Conservation (phyloP, 2,329 filamentous ascomycete species). For the Colletotrichum shisoi region DNA sequence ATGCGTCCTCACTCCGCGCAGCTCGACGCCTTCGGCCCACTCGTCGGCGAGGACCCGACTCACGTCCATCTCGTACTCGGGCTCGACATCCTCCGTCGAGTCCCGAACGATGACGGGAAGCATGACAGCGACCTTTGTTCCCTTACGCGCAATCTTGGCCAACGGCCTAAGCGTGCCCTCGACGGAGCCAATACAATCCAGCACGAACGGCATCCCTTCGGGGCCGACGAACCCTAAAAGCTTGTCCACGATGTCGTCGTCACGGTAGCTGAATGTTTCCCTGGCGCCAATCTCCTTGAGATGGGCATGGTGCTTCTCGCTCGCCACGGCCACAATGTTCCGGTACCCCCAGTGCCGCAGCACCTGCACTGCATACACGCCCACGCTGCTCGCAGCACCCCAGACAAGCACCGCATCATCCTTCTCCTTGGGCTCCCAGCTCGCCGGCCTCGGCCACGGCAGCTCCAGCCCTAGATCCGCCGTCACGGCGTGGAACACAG, state of each 20-base stretch:
- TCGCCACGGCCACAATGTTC: slow-evolving; percentile 58
- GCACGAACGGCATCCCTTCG: slow-evolving; percentile 53
- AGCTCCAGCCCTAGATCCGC: slow-evolving; percentile 61
- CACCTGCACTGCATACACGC: slow-evolving; percentile 60
- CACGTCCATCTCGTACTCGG: slow-evolving; percentile 65
- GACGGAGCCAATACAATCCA: slow-evolving; percentile 65
- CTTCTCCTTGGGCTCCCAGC: slow-evolving; percentile 48
- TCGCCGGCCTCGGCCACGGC: slow-evolving; percentile 63
- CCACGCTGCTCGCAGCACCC: slow-evolving; percentile 63
- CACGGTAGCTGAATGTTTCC: slow-evolving; percentile 59
- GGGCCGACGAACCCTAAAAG: slow-evolving; percentile 45
- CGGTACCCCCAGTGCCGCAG: slow-evolving; percentile 61
- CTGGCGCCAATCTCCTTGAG: slow-evolving; percentile 55
- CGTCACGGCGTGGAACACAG: slow-evolving; percentile 63
- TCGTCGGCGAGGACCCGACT: slow-evolving; percentile 43
- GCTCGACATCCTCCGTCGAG: slow-evolving; percentile 56
- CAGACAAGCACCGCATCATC: slow-evolving; percentile 58
- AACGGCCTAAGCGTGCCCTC: slow-evolving; percentile 58
- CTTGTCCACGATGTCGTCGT: slow-evolving; percentile 48
- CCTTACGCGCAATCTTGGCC: slow-evolving; percentile 58
- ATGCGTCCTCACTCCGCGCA: slow-evolving; percentile 64
- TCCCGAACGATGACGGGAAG: slow-evolving; percentile 66
- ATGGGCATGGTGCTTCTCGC: slow-evolving; percentile 54
- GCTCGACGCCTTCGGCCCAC: slow-evolving; percentile 63
- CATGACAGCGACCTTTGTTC: slow-evolving; percentile 64